A percentile compares a stretch with the other conserved stretches of the same genome.
phyloP scores from a whole-genome alignment of 768 basidiomycete genomes.

The Erythrobasidium yunnanense region DNA sequence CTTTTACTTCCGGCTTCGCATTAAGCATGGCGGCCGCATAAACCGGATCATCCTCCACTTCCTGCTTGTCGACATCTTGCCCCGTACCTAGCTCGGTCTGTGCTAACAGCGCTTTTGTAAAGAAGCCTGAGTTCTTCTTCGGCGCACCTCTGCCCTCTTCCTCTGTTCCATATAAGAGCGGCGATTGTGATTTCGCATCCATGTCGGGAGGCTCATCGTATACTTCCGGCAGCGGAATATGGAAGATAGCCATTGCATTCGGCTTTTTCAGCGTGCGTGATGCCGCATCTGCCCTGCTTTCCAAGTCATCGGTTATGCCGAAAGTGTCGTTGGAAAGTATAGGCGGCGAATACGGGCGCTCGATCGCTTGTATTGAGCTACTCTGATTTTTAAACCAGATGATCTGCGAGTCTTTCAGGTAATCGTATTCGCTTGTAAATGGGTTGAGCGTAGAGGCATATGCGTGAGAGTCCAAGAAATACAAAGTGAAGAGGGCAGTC shows the following conservation, averaged over 20 bases:
- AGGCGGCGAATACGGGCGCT: conserved; percentile 25
- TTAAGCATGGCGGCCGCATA: conserved; percentile 27
- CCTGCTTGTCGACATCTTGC: conserved; percentile 60
- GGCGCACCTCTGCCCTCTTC: conserved; percentile 34
- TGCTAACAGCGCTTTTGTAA: conserved; percentile 63
- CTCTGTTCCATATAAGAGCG: conserved; percentile 57
- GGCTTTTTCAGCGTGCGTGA: conserved; percentile 62
- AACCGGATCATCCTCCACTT: conserved; percentile 33
- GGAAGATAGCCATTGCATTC: conserved; percentile 95
- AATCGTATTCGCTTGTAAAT: conserved; percentile 32
- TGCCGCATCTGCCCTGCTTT: background rate
- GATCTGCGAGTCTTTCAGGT: conserved; percentile 35
- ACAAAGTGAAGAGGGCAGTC: conserved; percentile 34
- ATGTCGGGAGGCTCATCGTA: conserved; percentile 56
- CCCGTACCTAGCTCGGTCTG: conserved; percentile 58
- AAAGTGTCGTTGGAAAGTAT: conserved; percentile 26
- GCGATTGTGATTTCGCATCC: conserved; percentile 51
- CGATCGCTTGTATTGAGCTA: conserved; percentile 16
- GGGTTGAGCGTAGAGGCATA: background rate
- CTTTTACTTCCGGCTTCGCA: conserved; percentile 39
- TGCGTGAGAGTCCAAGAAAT: conserved; percentile 38
- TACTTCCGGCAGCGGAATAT: conserved; percentile 79
- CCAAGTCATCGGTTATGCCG: conserved; percentile 6
- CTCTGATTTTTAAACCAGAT: conserved; percentile 34
- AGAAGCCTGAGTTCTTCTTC: conserved; percentile 39